These are phyloP conservation scores for Saccharum officinarum DNA, from an alignment of 176 grass and related monocot species.

Conservation along the genomic window DNA sequence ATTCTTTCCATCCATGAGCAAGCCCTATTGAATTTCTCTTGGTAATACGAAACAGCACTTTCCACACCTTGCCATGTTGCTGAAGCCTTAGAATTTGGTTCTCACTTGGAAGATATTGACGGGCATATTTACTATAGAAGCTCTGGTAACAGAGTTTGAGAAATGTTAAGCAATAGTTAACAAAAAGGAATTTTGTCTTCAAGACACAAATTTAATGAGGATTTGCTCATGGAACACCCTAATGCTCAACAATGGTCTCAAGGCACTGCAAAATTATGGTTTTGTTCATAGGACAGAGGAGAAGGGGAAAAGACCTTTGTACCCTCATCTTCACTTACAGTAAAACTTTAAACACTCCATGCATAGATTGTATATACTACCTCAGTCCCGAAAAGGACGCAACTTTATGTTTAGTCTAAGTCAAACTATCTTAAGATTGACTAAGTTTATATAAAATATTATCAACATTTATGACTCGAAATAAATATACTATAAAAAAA, in stretches of 20 bases:
- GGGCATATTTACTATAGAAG: neutral
- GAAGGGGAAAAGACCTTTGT: neutral
- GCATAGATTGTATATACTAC: neutral
- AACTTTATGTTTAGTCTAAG: too few relatives aligned
- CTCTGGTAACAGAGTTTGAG: neutral
- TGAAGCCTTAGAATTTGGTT: conserved; percentile 14
- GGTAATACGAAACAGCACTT: neutral
- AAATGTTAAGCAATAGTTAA: neutral
- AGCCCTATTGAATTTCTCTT: neutral
- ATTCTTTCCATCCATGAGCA: neutral
- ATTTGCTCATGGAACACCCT: neutral
- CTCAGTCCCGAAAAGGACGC: too few relatives aligned
- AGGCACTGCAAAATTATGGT: neutral
- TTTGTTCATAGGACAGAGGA: neutral
- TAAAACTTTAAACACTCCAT: neutral
- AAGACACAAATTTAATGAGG: neutral
- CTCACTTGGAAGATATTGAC: conserved; percentile 14
- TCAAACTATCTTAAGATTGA: too few relatives aligned
- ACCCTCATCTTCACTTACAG: neutral
- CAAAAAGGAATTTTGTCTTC: neutral
- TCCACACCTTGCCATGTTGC: neutral
- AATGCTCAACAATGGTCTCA: neutral
- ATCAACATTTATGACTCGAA: too few relatives aligned
- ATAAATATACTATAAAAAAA: too few relatives aligned
- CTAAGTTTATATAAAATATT: too few relatives aligned